Base-by-base conservation (phyloP, 106 monocot species). In the Allium sativum region DNA sequence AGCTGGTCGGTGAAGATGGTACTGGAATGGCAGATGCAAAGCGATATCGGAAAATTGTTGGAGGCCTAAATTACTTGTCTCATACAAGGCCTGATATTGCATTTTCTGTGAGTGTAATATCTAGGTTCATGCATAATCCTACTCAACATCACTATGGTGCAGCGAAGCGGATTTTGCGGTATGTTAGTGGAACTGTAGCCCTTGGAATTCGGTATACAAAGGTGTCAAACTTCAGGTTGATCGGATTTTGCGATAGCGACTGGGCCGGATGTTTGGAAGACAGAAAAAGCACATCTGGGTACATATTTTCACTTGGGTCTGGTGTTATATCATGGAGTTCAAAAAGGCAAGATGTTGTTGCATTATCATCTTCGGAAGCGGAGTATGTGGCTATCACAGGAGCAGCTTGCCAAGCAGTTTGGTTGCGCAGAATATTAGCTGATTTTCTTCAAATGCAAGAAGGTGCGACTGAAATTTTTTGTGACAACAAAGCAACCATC, bases 201-300 rank as follows among this genome's bases (percentile, higher is more conserved):
- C n/a, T n/a, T n/a, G n/a, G n/a, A n/a, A n/a, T n/a, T n/a, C n/a
- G n/a, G n/a, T n/a, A n/a, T n/a, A n/a, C n/a, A n/a, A n/a, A n/a
- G n/a, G n/a, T n/a, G n/a, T n/a, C n/a, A n/a, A n/a, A n/a, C n/a
- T n/a, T n/a, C n/a, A n/a, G n/a, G n/a, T n/a, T n/a, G n/a, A n/a
- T n/a, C n/a, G n/a, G n/a, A n/a, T n/a, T n/a, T n/a, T 47, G 47
- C 44, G 60, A 60, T 60, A 60, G 60, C 14, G 42, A 57, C 13
- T 57, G 56, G 56, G 56, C 53, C 20, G 20, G 56, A 20, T 57
- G 11, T 8, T 8, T 57, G 41, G 60, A 60, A 15, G 60, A 42
- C 44, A 60, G 10, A 16, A 60, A 15, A 60, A 60, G 42, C 42
- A 41, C 42, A 13, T 60, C 60, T 12, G 60, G 60, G 6, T 60